These are phyloP conservation scores for Ophiosphaerella herpotricha DNA, from an alignment of 2,329 filamentous ascomycete species.

Conservation along the genomic window DNA sequence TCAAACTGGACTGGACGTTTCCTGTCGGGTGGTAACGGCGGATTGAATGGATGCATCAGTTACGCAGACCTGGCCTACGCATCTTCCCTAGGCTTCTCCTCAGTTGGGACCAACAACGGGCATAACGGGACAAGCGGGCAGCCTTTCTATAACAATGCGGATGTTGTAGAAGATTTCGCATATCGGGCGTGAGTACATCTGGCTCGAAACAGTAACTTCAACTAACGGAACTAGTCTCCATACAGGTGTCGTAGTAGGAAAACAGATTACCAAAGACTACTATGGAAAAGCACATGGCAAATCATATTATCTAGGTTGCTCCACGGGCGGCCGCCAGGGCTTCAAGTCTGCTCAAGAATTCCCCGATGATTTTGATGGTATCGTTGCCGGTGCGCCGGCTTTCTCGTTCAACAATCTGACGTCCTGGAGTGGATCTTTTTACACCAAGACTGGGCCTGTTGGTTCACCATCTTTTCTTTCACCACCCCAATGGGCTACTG, in stretches of 20 bases:
- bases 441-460: conserved; percentile 27
- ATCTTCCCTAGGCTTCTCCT: conserved; percentile 45
- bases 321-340: conserved; percentile 45
- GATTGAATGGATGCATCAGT: conserved; percentile 47
- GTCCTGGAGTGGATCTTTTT: conserved; percentile 41
- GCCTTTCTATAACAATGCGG: conserved; percentile 53
- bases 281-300: conserved; percentile 50
- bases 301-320: conserved; percentile 46
- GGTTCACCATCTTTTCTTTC: conserved; percentile 48
- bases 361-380: conserved; percentile 45
- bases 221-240: conserved; percentile 32
- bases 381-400: conserved; percentile 43
- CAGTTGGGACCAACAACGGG: conserved; percentile 49
- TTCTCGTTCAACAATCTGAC: conserved; percentile 41
- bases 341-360: conserved; percentile 41
- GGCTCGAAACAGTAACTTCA: not conserved
- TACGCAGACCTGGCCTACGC: conserved; percentile 48
- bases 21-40: conserved; percentile 44
- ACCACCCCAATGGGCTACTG: conserved; percentile 44
- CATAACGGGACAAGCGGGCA: conserved; percentile 52
- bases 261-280: conserved; percentile 47
- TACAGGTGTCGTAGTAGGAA: conserved; percentile 43
- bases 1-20: conserved; percentile 48
- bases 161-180: conserved; percentile 55
- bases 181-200: conserved; percentile 44